These are phyloP conservation scores for Colletotrichum sp. DNA, from an alignment of 2,329 filamentous ascomycete species.

Conservation along the genomic window DNA sequence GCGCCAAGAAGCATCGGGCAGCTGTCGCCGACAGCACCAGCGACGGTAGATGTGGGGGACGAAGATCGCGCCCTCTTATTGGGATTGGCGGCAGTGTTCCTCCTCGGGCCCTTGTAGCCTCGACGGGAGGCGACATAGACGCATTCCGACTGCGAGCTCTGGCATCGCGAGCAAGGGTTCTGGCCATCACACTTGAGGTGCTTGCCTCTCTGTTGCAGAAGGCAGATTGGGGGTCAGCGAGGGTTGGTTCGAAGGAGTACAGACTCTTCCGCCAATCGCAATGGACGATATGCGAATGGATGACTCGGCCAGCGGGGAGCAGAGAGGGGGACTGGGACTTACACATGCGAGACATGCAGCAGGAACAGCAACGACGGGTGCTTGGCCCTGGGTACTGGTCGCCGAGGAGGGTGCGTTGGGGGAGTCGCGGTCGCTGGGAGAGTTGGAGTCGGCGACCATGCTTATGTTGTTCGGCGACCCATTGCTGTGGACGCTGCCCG, in stretches of 20 bases:
- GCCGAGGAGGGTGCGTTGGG: constrained; percentile 24
- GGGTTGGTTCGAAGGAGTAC: neutral
- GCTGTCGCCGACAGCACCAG: constrained; percentile 26
- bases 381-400: constrained; percentile 23
- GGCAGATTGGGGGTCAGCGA: neutral
- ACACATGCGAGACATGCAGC: constrained; percentile 63
- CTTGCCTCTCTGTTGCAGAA: constrained; percentile 54
- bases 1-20: constrained; percentile 51
- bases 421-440: constrained; percentile 15
- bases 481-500: constrained; percentile 16
- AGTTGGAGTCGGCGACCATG: constrained; percentile 20
- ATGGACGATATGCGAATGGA: neutral
- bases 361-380: constrained; percentile 46
- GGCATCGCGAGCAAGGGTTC: constrained; percentile 73
- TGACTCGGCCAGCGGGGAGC: neutral
- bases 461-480: constrained; percentile 9
- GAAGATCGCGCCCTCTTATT: constrained; percentile 39
- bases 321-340: constrained; percentile 32
- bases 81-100: constrained; percentile 46
- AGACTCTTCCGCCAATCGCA: neutral
- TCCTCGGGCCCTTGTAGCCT: constrained; percentile 74
- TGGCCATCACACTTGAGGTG: constrained; percentile 80
- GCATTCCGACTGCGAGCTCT: constrained; percentile 63
- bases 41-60: constrained; percentile 38
- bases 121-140: constrained; percentile 76